Percentiles rank a stretch among this genome's conserved stretches.
Conservation (phyloP, 202 grass and related monocot species). For the Setaria italica region DNA sequence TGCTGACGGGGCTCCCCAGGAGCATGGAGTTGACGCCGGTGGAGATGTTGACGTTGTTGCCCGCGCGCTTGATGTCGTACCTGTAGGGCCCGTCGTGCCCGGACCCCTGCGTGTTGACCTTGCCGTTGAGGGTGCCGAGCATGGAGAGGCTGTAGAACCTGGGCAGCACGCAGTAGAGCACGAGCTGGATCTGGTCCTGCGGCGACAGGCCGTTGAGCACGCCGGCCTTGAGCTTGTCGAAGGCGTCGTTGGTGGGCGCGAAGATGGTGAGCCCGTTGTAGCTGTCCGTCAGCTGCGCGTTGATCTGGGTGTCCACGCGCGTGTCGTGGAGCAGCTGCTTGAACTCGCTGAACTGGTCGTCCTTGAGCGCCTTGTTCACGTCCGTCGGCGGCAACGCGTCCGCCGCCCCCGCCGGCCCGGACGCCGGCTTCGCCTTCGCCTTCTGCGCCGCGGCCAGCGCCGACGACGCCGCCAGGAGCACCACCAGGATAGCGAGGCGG, state of each 20-base stretch:
- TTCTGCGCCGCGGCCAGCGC: constrained; percentile 35
- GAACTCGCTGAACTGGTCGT: constrained; percentile 53
- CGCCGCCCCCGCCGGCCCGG: background rate
- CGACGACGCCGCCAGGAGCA: constrained; percentile 24
- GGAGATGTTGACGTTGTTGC: constrained; percentile 66
- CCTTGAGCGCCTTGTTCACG: constrained; percentile 49
- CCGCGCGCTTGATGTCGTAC: constrained; percentile 45
- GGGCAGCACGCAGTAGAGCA: constrained; percentile 77
- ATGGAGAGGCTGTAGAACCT: constrained; percentile 59
- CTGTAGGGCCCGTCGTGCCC: constrained; percentile 54
- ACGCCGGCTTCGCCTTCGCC: background rate
- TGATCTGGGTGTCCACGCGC: constrained; percentile 74
- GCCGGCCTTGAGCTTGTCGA: constrained; percentile 56
- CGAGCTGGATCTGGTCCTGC: constrained; percentile 71
- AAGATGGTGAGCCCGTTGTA: constrained; percentile 77
- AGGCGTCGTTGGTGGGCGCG: constrained; percentile 72
- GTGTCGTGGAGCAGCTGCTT: constrained; percentile 53
- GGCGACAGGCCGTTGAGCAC: constrained; percentile 57
- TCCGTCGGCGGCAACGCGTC: constrained; percentile 35
- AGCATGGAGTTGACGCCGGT: constrained; percentile 73
- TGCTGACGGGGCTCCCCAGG: constrained; percentile 53
- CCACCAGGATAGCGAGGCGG: constrained; percentile 36
- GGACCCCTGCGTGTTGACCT: constrained; percentile 72
- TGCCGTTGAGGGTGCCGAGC: constrained; percentile 50
- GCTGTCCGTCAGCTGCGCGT: constrained; percentile 85